A percentile compares a stretch with the other conserved stretches of the same genome.
Conservation (phyloP, 75 land plant genomes). For the Picea glauca region DNA sequence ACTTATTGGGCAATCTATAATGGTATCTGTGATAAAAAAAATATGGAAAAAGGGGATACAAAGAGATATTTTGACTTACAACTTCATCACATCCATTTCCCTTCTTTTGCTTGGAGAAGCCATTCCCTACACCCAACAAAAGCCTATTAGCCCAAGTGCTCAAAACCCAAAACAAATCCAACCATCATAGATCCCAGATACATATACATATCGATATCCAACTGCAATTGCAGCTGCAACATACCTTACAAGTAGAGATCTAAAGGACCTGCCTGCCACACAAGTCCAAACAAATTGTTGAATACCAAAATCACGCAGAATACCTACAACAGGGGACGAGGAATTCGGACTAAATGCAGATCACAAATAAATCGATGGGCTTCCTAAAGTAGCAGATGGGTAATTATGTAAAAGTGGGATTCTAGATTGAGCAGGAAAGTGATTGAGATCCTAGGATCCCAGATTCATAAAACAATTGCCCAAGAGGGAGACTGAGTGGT, state of each 20-base stretch:
- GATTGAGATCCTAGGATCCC: neutral
- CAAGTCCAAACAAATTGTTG: neutral
- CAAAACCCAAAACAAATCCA: conserved; percentile 7
- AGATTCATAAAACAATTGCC: neutral
- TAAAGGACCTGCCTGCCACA: conserved; percentile 5
- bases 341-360: neutral
- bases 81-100: conserved; percentile 88
- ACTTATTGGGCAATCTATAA: neutral
- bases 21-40: neutral
- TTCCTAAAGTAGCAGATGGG: neutral
- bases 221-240: neutral
- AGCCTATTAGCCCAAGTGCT: neutral
- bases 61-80: conserved; percentile 37
- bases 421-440: neutral
- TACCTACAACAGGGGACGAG: neutral
- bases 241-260: neutral
- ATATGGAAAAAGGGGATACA: neutral
- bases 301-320: neutral
- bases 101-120: conserved; percentile 86
- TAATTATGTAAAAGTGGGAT: neutral
- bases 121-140: conserved; percentile 23
- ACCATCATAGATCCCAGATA: conserved; percentile 2
- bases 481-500: neutral
- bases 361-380: neutral
- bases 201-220: neutral